Evolutionary conservation across 1,284 basidiomycete genomes (phyloP).

Genomic region (Apiotrichum gracile): DNA sequence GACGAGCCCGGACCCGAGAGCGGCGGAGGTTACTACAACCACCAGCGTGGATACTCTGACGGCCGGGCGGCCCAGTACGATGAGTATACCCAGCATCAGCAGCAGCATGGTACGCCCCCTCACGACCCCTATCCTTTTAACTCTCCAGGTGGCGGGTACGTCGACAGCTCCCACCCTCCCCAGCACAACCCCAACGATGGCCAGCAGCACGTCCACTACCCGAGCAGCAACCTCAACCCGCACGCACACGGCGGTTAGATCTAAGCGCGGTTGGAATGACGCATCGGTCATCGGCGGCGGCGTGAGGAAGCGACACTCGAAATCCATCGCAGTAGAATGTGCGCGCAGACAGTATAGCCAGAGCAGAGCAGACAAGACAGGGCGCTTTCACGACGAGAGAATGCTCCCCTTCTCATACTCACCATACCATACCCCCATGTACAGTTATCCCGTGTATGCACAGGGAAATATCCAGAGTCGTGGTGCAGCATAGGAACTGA

Average conservation of each 20-base stretch:
- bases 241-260: neutral
- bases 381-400: neutral
- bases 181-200: neutral
- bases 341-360: neutral
- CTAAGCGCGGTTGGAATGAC: neutral
- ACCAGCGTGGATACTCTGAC: slow-evolving; percentile 8
- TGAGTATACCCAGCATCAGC: neutral
- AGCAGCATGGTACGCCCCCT: neutral
- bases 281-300: neutral
- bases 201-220: slow-evolving; percentile 1
- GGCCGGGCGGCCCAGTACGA: neutral
- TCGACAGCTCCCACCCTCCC: neutral
- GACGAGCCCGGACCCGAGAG: slow-evolving; percentile 42
- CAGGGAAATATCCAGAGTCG: neutral
- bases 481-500: too few relatives aligned
- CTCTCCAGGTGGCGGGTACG: slow-evolving; percentile 10
- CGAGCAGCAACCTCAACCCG: neutral
- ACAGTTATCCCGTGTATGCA: slow-evolving; percentile 1
- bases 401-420: neutral
- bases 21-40: slow-evolving; percentile 14
- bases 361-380: too few relatives aligned
- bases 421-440: neutral
- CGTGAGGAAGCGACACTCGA: too few relatives aligned
- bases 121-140: slow-evolving; percentile 14
- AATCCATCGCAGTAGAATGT: too few relatives aligned